Conservation (phyloP, 1,284 basidiomycete species). For the Puccinia polysora region DNA sequence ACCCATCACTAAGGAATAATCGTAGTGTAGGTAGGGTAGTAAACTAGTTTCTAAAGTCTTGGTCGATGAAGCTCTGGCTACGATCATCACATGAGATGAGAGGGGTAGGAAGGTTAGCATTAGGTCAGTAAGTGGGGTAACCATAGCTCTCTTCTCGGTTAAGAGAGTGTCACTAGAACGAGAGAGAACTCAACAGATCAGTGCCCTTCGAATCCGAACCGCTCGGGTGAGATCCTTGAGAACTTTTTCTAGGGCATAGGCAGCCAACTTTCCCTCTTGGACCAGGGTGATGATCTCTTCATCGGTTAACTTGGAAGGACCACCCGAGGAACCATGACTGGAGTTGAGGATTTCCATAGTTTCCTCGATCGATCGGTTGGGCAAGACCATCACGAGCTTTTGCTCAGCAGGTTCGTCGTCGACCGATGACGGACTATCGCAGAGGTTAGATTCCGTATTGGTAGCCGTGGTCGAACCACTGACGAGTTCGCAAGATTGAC, state of each 20-base stretch:
- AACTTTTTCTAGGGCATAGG: constrained; percentile 90
- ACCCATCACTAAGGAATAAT: constrained; percentile 89
- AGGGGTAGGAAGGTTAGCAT: background rate
- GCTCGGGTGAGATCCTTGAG: constrained; percentile 75
- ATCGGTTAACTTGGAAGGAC: constrained; percentile 66
- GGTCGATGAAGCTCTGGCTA: constrained; percentile 72
- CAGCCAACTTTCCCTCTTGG: constrained; percentile 86
- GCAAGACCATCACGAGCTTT: background rate
- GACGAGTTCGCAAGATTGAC: background rate
- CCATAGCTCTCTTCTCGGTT: background rate
- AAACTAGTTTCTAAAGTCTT: constrained; percentile 78
- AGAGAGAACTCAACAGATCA: constrained; percentile 60
- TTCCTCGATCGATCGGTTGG: constrained; percentile 45
- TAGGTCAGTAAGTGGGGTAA: background rate
- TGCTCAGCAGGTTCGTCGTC: background rate
- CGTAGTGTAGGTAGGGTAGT: constrained; percentile 79
- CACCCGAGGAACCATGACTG: constrained; percentile 59
- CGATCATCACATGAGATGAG: background rate
- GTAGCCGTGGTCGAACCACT: constrained; percentile 27
- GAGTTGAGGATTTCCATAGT: constrained; percentile 66
- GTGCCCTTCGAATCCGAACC: constrained; percentile 76
- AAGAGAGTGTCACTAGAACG: background rate
- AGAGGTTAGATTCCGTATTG: constrained; percentile 23
- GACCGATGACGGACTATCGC: constrained; percentile 8
- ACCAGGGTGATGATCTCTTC: constrained; percentile 86